Evolutionary conservation across 2,329 filamentous ascomycete genomes (phyloP).

Genomic region (Cladosporium phlei): DNA sequence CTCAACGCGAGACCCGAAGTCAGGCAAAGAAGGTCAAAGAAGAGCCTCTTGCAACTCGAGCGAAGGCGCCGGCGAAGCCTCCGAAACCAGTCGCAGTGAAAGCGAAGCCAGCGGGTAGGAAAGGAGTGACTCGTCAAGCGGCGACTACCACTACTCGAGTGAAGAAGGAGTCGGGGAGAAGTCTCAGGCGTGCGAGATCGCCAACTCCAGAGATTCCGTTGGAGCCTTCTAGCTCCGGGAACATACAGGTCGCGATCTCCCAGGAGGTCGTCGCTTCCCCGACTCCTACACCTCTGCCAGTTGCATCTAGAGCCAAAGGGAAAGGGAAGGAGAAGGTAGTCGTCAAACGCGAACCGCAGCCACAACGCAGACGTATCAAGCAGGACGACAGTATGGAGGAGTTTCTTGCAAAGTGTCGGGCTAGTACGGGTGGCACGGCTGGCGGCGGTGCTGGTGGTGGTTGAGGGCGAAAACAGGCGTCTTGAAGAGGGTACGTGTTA

Average conservation of each 20-base stretch:
- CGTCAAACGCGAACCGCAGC: not conserved
- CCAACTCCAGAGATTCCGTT: not conserved
- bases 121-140: not conserved
- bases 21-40: not conserved
- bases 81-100: not conserved
- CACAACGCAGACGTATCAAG: not conserved
- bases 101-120: not conserved
- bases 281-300: not conserved
- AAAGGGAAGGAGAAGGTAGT: not conserved
- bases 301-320: not conserved
- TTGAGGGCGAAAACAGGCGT: not conserved
- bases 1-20: not conserved
- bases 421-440: no score
- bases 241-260: not conserved
- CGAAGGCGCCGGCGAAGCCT: not conserved
- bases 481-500: not conserved
- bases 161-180: not conserved
- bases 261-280: not conserved
- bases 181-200: not conserved
- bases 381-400: slow-evolving; percentile 6
- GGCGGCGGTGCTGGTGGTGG: no score
- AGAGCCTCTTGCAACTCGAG: not conserved
- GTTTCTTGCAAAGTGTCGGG: slow-evolving; percentile 3
- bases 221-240: no score
- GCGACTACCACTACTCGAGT: not conserved